A percentile compares a stretch with the other conserved stretches of the same genome.
phyloP scores from a whole-genome alignment of 768 basidiomycete genomes.

The Termitomyces sp. region DNA sequence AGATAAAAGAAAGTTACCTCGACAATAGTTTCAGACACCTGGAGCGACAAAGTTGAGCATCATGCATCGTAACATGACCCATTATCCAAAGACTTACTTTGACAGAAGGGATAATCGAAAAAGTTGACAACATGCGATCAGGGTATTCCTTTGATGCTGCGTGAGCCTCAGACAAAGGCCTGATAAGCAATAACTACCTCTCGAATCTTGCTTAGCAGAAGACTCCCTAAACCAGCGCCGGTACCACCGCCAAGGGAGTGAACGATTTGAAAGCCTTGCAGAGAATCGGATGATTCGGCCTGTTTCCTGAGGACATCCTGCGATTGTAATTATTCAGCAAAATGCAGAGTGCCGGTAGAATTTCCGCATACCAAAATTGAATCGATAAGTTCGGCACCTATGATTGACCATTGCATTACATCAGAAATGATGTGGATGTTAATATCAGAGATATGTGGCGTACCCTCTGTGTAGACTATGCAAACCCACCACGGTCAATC shows the following conservation, averaged over 20 bases:
- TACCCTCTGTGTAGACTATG: constrained; percentile 86
- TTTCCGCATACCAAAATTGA: constrained; percentile 54
- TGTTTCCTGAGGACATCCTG: constrained; percentile 79
- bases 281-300: constrained; percentile 75
- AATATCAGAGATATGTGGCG: not conserved
- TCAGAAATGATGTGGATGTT: not conserved
- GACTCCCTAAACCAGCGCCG: constrained; percentile 80
- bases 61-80: not conserved
- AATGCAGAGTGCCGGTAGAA: not conserved
- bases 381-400: constrained; percentile 90
- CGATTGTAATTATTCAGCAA: not conserved
- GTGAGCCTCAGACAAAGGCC: not conserved
- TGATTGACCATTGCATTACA: not conserved
- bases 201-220: constrained; percentile 77
- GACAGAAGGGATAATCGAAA: constrained; percentile 51
- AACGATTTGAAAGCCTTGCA: constrained; percentile 89
- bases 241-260: constrained; percentile 93
- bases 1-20: constrained; percentile 52
- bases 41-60: not conserved
- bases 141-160: constrained; percentile 41
- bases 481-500: constrained; percentile 1
- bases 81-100: constrained; percentile 26
- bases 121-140: constrained; percentile 54
- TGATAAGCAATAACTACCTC: constrained; percentile 42
- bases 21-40: constrained; percentile 54